Percentiles rank a stretch among this genome's conserved stretches.
Conservation (phyloP, 2,329 filamentous ascomycete species). For the Rutstroemia sp. region DNA sequence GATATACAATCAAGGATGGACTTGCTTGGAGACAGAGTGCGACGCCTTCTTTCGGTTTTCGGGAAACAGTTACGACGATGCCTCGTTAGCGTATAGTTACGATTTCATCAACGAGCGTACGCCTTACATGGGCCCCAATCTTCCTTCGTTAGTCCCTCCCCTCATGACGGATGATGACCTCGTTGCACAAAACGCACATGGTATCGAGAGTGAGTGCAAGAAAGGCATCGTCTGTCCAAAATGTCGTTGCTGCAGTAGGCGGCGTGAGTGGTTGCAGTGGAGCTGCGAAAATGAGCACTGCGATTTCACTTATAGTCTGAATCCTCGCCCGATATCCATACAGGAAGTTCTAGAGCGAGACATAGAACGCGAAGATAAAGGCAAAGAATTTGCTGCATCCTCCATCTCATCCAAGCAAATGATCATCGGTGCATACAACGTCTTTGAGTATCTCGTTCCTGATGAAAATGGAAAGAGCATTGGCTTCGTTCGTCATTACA, state of each 20-base stretch:
- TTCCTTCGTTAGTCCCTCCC: slow-evolving; percentile 34
- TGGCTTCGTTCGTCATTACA: slow-evolving; percentile 48
- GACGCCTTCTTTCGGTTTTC: slow-evolving; percentile 38
- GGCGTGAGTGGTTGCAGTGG: slow-evolving; percentile 56
- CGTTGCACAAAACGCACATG: slow-evolving; percentile 29
- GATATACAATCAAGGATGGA: slow-evolving; percentile 43
- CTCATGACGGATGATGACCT: slow-evolving; percentile 32
- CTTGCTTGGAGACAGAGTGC: slow-evolving; percentile 50
- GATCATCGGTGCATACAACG: slow-evolving; percentile 23
- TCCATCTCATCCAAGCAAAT: slow-evolving; percentile 4
- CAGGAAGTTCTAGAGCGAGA: slow-evolving; percentile 11
- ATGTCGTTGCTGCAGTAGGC: slow-evolving; percentile 54
- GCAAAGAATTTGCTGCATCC: neutral
- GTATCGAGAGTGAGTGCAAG: slow-evolving; percentile 46
- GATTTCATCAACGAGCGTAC: slow-evolving; percentile 51
- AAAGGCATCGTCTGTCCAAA: slow-evolving; percentile 58
- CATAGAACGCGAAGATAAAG: neutral
- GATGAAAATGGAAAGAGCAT: slow-evolving; percentile 36
- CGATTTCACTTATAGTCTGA: slow-evolving; percentile 34
- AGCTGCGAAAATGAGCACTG: slow-evolving; percentile 47
- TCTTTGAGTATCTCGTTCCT: slow-evolving; percentile 39
- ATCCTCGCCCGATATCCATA: slow-evolving; percentile 8
- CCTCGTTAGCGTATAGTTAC: slow-evolving; percentile 40
- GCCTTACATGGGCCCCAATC: slow-evolving; percentile 30
- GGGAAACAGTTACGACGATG: neutral